Evolutionary conservation across 2,329 filamentous ascomycete genomes (phyloP), one percentile per base, ranked within the genome.

Genomic region (Orbilia ellipsospora): DNA sequence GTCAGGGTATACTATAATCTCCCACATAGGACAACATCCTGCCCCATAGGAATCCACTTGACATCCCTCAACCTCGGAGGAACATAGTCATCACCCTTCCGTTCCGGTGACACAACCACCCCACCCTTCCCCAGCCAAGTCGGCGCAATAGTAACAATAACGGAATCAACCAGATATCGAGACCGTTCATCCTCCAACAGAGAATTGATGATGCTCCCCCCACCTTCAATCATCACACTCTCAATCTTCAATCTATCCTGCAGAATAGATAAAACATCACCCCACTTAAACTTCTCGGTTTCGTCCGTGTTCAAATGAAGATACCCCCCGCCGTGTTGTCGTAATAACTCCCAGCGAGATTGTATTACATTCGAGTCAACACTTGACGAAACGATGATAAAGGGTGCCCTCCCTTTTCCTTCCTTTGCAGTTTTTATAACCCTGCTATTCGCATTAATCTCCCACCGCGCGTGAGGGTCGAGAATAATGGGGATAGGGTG

Each of bases 161-260:
- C 89, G 1, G 90, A 90, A 80, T 92, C 87, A 50, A 96, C 85
- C 7, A 93, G 83, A n/a, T 81, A 79, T 15, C 88, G 84, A 79
- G 89, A 88, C 28, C 84, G 83, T 1, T 87, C 85, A 10, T 62
- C 60, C 45, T 87, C 85, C n/a, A 98, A 85, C 16, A 98, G 83
- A 44, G 90, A 88, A 81, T 95, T 96, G 81, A 98, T 92, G 40
- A 97, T 89, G 10, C 86, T 85, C 0, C 88, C 94, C 10, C 94
- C 94, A 0, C 94, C 94, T 82, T 98, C 94, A 57, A 98, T 87
- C 94, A 97, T 97, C 70, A 97, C 85, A 80, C 93, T 97, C 62
- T 66, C 85, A 83, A 80, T 82, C 82, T 36, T 83, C 80, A 15
- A 80, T 83, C 56, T 81, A 82, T 64, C 81, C 80, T 54, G 83